A percentile compares a stretch with the other conserved stretches of the same genome.
Conservation (phyloP, 2,329 filamentous ascomycete genomes). For the Salinomyces thailandicus region DNA sequence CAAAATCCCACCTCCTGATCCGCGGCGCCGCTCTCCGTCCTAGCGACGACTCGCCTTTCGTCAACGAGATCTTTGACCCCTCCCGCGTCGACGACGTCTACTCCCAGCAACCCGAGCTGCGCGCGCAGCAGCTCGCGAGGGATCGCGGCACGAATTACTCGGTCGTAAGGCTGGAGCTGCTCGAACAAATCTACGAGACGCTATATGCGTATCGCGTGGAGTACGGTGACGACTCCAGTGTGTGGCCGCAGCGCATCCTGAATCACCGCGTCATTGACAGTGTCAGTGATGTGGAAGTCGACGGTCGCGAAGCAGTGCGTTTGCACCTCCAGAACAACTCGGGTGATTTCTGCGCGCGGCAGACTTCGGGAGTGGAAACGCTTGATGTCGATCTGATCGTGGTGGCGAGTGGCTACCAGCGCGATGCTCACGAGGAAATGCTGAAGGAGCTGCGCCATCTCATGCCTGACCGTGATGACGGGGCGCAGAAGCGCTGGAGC, state of each 20-base stretch:
- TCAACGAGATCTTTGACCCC: conserved; percentile 95
- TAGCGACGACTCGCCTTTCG: conserved; percentile 92
- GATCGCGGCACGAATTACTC: conserved; percentile 88
- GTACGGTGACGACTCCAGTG: conserved; percentile 54
- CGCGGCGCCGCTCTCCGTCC: conserved; percentile 73
- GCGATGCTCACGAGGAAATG: conserved; percentile 68
- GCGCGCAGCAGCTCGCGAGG: conserved; percentile 50
- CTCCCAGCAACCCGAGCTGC: conserved; percentile 51
- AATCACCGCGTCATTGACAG: conserved; percentile 55
- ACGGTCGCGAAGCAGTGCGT: conserved; percentile 40
- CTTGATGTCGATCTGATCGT: conserved; percentile 73
- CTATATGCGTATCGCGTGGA: conserved; percentile 77
- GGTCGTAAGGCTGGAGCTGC: conserved; percentile 80
- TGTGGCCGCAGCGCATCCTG: conserved; percentile 76
- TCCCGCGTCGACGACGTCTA: conserved; percentile 70
- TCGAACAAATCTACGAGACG: conserved; percentile 77
- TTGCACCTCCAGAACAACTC: conserved; percentile 49
- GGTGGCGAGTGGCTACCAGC: conserved; percentile 75
- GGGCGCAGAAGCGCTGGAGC: conserved; percentile 43
- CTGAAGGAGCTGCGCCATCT: conserved; percentile 56
- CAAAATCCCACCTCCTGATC: conserved; percentile 67
- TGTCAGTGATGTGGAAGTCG: conserved; percentile 29
- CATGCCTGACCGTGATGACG: conserved; percentile 45
- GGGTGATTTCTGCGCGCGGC: conserved; percentile 32
- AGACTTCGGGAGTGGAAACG: conserved; percentile 38